Conservation (phyloP, 331 rosid species). For the Acacia concinna region DNA sequence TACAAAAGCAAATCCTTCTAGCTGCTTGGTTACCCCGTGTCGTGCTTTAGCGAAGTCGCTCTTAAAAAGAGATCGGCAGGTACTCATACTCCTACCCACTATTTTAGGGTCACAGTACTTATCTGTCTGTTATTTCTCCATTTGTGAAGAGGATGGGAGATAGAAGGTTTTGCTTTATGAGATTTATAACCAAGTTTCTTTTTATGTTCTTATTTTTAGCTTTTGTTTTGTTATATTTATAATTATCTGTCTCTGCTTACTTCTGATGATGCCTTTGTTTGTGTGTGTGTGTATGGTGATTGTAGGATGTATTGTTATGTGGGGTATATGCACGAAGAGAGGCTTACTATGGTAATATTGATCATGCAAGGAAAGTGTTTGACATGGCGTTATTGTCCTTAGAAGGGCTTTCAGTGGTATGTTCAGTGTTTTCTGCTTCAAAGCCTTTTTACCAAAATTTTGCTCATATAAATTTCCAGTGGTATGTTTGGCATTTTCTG, state of each 20-base stretch:
- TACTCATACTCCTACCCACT: conserved; percentile 30
- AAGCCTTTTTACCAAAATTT: not conserved
- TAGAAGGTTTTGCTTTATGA: conserved; percentile 5
- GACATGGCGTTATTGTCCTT: conserved; percentile 85
- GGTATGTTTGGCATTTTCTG: conserved; percentile 47
- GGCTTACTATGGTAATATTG: conserved; percentile 77
- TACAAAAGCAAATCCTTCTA: conserved; percentile 53
- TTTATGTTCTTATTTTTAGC: conserved; percentile 3
- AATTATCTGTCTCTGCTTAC: conserved; percentile 1
- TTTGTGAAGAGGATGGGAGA: not conserved
- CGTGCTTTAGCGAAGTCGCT: conserved; percentile 80
- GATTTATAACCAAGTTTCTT: not conserved
- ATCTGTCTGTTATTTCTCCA: not conserved
- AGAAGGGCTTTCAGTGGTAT: conserved; percentile 83
- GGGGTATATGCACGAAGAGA: conserved; percentile 93
- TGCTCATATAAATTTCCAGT: conserved; percentile 37
- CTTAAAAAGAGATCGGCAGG: conserved; percentile 87
- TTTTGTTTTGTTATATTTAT: not conserved
- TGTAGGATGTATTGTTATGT: conserved; percentile 82
- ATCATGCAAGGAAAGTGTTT: conserved; percentile 86
- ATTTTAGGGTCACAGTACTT: not conserved
- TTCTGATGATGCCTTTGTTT: conserved; percentile 2
- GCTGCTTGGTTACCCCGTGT: conserved; percentile 68
- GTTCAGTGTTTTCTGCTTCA: conserved; percentile 17
- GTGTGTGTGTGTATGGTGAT: conserved; percentile 21